Evolutionary conservation across 164 flowering plant genomes (phyloP), one percentile per base, ranked within the genome.

Genomic region (Pachysandra terminalis): DNA sequence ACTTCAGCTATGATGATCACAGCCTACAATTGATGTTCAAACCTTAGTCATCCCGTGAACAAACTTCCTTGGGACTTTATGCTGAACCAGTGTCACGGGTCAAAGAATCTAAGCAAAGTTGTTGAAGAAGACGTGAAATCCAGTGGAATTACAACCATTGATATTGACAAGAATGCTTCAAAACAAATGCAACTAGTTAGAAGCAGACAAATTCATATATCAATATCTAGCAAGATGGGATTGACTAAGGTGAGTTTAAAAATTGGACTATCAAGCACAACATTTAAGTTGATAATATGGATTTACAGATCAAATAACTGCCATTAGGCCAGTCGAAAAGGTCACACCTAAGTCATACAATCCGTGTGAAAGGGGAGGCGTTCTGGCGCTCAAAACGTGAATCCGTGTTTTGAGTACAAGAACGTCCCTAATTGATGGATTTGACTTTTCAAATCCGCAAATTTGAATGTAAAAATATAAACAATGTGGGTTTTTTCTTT

Each of bases 1-100:
- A 87, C 53, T 82, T 92, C 96, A 74, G 95, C 98, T 49, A 95
- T 57, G 62, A 91, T 73, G 23, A 73, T 63, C 68, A 86, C 65
- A 71, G 84, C 92, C 99, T 95, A 71, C 77, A 80, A 59, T 64
- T 54, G 32, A 60, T 63, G 19, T 65, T 54, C 40, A 6, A 59
- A 51, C 21, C 41, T 53, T 40, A 65, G 19, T 19, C 32, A 54
- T 13, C 28, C 14, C 22, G 28, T 24, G 26, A 1, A 14, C 48
- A 51, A 64, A 1, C 4, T 45, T 45, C 10, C 51, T n/a, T n/a
- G 15, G 51, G 14, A 24, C 15, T 40, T 54, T 49, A 45, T 4
- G 0, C 9, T 27, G 21, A 27, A 65, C 13, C 13, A 65, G 51
- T 67, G 8, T 40, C 25, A 45, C 19, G 53, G 61, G 35, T 22